Base-by-base conservation (phyloP, 2,329 filamentous ascomycete species). In the Rhynchosporium secalis region DNA sequence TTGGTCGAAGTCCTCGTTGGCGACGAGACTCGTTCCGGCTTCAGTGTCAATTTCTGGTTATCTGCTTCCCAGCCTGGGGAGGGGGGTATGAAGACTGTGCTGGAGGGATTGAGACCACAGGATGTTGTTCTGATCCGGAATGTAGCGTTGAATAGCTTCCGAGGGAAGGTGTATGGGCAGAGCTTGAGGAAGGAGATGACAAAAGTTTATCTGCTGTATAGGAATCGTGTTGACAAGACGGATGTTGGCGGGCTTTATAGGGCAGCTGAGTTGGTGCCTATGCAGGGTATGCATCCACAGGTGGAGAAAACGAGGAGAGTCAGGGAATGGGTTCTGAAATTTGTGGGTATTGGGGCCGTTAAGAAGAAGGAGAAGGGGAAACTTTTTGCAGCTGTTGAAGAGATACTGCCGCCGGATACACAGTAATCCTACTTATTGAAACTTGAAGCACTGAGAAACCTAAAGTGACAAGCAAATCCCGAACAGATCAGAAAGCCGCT, bases 31-130 rank as follows among this genome's bases (percentile, higher is more conserved):
- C 85, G 82, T 66, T 85, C 90, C 0, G 90, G 89, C 2, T 96
- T 97, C 76, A 85, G 82, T 33, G 80, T 97, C 60, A 93, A 89
- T 2, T 92, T 96, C 73, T 98, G 94, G 94, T 78, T 96, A 1
- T 76, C 81, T 3, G 65, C 66, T 49, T 66, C 41, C 45, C 67
- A 61, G 15, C 38, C 60, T 55, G 67, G 52, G n/a, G 73, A 75
- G 60, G 71, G 65, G 46, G 65, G 56, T 59, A 66, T 66, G 43
- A 70, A 59, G 33, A 62, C 36, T 28, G 55, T 64, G 8, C 69
- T 83, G 9, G 73, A 77, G 1, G 75, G 72, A 0, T 76, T 96
- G 38, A 81, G 87, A 51, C 78, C 86, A 0, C 88, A 89, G 69
- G 92, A 98, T 72, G 84, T 96, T 1, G 79, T 98, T 4, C 80